phyloP scores from a whole-genome alignment of 257 asterid species.

The Perilla frutescens region DNA sequence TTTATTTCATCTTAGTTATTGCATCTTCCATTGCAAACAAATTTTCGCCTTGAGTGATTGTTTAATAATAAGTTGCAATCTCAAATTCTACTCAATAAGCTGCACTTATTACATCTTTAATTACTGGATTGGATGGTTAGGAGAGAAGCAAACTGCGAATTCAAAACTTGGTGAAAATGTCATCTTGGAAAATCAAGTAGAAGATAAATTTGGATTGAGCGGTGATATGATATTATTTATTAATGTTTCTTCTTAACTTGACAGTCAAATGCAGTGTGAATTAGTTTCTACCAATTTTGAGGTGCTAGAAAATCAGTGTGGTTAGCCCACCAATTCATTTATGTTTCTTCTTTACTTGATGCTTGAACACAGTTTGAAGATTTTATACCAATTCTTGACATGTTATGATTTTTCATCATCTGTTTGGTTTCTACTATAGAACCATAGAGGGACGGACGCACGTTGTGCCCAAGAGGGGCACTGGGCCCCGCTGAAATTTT shows the following conservation, averaged over 20 bases:
- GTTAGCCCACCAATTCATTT: background rate
- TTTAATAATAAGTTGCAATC: background rate
- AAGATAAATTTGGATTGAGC: constrained; percentile 5
- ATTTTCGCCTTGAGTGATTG: background rate
- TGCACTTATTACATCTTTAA: background rate
- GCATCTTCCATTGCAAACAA: background rate
- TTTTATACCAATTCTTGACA: background rate
- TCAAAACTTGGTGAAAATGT: background rate
- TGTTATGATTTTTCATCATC: background rate
- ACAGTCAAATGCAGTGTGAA: background rate
- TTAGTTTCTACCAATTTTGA: too few relatives aligned
- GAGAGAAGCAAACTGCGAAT: background rate
- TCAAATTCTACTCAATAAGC: background rate
- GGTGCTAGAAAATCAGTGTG: background rate
- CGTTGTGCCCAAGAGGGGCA: too few relatives aligned
- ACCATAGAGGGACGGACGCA: too few relatives aligned
- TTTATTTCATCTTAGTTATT: background rate
- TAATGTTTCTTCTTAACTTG: background rate
- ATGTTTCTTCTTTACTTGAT: constrained; percentile 7
- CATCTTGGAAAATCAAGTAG: background rate
- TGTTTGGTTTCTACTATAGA: background rate
- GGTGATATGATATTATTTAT: background rate
- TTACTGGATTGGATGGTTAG: constrained; percentile 13
- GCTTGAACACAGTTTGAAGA: background rate
- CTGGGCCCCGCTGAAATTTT: too few relatives aligned